These are phyloP conservation scores for Pelargonium nanum DNA, from an alignment of 345 rosid species.

Conservation along the genomic window DNA sequence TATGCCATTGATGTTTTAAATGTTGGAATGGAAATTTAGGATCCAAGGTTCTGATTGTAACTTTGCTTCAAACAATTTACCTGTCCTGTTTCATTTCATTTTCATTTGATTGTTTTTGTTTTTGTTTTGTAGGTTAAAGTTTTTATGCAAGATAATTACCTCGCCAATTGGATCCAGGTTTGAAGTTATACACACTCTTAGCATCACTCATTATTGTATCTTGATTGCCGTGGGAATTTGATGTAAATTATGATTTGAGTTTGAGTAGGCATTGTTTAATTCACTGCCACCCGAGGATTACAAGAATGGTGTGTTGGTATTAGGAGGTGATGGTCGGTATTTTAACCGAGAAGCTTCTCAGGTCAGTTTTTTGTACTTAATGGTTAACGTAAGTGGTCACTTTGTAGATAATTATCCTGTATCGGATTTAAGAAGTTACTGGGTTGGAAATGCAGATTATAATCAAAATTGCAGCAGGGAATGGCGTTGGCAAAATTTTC, in stretches of 20 bases:
- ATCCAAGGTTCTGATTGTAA: not conserved
- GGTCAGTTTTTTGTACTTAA: constrained; percentile 25
- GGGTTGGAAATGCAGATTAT: constrained; percentile 49
- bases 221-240: not conserved
- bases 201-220: constrained; percentile 1
- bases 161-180: constrained; percentile 97
- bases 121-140: constrained; percentile 56
- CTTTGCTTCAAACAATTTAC: not conserved
- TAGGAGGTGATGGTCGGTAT: constrained; percentile 95
- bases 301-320: constrained; percentile 58
- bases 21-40: not conserved
- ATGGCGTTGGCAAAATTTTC: constrained; percentile 70
- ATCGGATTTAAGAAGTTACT: not conserved
- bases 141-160: constrained; percentile 77
- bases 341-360: constrained; percentile 80
- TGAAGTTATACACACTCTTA: constrained; percentile 3
- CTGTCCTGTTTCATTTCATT: not conserved
- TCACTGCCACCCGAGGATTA: constrained; percentile 77
- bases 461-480: constrained; percentile 91
- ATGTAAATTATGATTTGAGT: constrained; percentile 1
- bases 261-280: constrained; percentile 65
- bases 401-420: not conserved
- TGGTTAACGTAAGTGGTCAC: constrained; percentile 1
- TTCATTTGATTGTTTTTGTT: not conserved
- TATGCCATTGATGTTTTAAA: not conserved